Evolutionary conservation across 2,329 filamentous ascomycete genomes (phyloP).

Genomic region (Fusarium stilboides): DNA sequence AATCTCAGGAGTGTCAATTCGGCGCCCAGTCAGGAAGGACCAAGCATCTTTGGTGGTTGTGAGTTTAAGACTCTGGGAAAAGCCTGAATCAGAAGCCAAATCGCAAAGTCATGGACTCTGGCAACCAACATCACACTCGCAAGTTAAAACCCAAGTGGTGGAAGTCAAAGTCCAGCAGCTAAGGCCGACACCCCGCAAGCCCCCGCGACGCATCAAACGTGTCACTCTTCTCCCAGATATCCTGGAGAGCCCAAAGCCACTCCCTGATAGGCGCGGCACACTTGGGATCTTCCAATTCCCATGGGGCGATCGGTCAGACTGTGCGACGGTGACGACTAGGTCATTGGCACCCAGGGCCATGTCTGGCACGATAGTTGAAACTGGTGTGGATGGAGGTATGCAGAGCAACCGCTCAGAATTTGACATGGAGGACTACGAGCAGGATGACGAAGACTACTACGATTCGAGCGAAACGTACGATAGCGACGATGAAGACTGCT

Average conservation of each 20-base stretch:
- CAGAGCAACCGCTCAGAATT: constrained; percentile 61
- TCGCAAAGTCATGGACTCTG: constrained; percentile 37
- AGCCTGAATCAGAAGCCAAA: constrained; percentile 15
- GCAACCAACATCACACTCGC: constrained; percentile 30
- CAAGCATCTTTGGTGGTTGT: constrained; percentile 41
- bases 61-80: constrained; percentile 45
- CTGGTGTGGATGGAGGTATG: constrained; percentile 29
- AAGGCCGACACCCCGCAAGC: constrained; percentile 65
- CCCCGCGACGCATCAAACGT: constrained; percentile 69
- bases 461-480: constrained; percentile 47
- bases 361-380: constrained; percentile 64
- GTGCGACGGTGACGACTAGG: constrained; percentile 61
- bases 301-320: constrained; percentile 75
- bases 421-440: constrained; percentile 74
- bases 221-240: constrained; percentile 75
- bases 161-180: constrained; percentile 55
- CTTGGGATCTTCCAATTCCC: constrained; percentile 77
- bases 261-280: constrained; percentile 71
- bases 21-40: constrained; percentile 24
- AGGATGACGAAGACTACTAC: constrained; percentile 61
- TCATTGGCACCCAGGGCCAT: constrained; percentile 62
- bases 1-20: constrained; percentile 14
- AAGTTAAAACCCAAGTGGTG: constrained; percentile 28
- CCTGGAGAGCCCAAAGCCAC: constrained; percentile 72
- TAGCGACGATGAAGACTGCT: constrained; percentile 63